Base-by-base conservation (phyloP, 768 basidiomycete species). In the Ephemerocybe angulata region DNA sequence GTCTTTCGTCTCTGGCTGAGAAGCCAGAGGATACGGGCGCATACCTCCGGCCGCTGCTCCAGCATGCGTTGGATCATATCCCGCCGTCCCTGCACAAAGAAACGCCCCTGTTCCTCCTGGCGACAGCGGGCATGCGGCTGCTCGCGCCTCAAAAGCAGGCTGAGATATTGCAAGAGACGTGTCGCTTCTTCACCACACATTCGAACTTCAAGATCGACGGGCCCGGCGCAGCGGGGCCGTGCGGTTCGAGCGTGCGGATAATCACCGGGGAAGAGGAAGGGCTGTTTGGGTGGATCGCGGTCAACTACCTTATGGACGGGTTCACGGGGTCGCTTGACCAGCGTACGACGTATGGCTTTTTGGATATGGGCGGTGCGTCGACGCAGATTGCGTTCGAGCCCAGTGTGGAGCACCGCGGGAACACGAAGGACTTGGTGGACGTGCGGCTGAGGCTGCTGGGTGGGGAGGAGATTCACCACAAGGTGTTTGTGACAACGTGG, bases 361-460 rank as follows among this genome's bases (percentile, higher is more conserved):
- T 99, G 60, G 97, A 99, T 68, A 99, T 98, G 97, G 97, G 97
- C 50, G 96, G 97, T 24, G 97, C 97, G 17, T 98, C 95, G 13
- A 98, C 96, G 7, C 97, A 99, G 70, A 95, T 99, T 58, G 97
- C 97, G 11, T 99, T 98, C 64, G 94, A 98, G 64, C 97, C 97
- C 0, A 80, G 80, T 40, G 68, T 74, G 5, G 86, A 84, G 55
- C 79, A 80, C 55, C 71, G 73, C 40, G 69, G 76, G 57, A 77
- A 80, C 53, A 68, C 80, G 31, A 81, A 84, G 51, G 80, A 86
- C 53, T 76, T 98, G 17, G 81, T 89, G 31, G 85, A 88, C 59
- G 93, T 99, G 42, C 78, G 87, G 31, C 67, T 98, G 54, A 82
- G 92, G 46, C 75, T 96, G 33, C 67, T 98, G 37, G 82, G 86